Evolutionary conservation across 345 rosid species (phyloP).

Genomic region (Orychophragmus violaceus): DNA sequence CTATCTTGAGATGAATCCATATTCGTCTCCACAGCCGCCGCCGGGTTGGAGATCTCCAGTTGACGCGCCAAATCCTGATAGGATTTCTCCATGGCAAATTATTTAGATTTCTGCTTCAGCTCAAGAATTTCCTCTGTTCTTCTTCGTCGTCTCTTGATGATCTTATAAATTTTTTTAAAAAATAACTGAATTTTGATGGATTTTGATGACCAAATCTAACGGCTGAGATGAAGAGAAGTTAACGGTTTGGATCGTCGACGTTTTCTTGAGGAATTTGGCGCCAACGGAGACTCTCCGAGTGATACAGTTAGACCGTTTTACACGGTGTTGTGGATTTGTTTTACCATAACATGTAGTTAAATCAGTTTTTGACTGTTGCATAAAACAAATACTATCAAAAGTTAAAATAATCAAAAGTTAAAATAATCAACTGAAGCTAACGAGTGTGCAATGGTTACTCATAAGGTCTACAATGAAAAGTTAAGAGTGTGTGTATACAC

Average conservation of each 20-base stretch:
- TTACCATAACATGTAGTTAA: too few species aligned
- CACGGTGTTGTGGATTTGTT: too few species aligned
- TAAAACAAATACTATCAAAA: not conserved
- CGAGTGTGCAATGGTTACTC: not conserved
- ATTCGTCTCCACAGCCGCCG: not conserved
- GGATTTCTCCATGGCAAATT: not conserved
- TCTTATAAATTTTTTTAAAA: not conserved
- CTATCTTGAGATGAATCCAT: not conserved
- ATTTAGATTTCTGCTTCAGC: not conserved
- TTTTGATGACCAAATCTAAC: not conserved
- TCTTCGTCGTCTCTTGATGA: not conserved
- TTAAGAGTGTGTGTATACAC: not conserved
- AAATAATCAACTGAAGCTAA: not conserved
- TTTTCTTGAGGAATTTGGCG: conserved; percentile 42
- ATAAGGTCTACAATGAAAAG: not conserved
- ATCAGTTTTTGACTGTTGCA: too few species aligned
- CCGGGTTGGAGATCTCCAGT: not conserved
- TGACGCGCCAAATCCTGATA: not conserved
- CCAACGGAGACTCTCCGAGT: conserved; percentile 20
- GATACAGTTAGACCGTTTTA: not conserved
- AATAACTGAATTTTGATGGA: not conserved
- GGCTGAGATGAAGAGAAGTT: not conserved
- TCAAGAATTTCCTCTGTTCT: not conserved
- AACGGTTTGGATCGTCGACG: conserved; percentile 1
- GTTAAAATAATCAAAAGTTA: not conserved